phyloP scores from a whole-genome alignment of 2,329 filamentous ascomycete species.

The Ophiostoma australiae region DNA sequence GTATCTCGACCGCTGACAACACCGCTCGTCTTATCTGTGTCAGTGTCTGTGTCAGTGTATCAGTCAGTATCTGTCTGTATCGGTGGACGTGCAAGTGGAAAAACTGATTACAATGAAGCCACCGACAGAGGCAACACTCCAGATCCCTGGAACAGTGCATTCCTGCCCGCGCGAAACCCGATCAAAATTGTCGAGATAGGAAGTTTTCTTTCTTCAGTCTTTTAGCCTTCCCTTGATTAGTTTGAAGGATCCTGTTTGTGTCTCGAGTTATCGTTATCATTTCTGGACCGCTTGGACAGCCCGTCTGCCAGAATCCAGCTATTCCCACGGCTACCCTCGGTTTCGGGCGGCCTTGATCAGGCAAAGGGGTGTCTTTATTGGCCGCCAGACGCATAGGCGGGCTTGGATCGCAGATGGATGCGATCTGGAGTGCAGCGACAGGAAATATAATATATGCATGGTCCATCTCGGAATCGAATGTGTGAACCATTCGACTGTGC shows the following conservation, averaged over 20 bases:
- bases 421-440: background rate
- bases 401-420: background rate
- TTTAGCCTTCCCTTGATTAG: background rate
- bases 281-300: background rate
- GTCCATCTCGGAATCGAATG: constrained; percentile 2
- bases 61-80: background rate
- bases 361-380: background rate
- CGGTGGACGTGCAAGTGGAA: background rate
- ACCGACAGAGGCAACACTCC: background rate
- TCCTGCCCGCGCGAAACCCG: background rate
- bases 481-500: background rate
- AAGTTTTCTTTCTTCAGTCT: background rate
- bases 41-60: background rate
- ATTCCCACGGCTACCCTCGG: constrained; percentile 4
- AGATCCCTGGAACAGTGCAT: background rate
- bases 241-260: background rate
- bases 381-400: background rate
- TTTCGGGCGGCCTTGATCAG: constrained; percentile 9
- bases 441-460: background rate
- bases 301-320: background rate
- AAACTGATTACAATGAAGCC: constrained; percentile 12
- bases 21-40: background rate
- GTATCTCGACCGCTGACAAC: constrained; percentile 3
- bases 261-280: background rate
- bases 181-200: background rate